These are phyloP conservation scores for Scutellaria baicalensis DNA, from an alignment of 257 asterid genomes.

Conservation along the genomic window DNA sequence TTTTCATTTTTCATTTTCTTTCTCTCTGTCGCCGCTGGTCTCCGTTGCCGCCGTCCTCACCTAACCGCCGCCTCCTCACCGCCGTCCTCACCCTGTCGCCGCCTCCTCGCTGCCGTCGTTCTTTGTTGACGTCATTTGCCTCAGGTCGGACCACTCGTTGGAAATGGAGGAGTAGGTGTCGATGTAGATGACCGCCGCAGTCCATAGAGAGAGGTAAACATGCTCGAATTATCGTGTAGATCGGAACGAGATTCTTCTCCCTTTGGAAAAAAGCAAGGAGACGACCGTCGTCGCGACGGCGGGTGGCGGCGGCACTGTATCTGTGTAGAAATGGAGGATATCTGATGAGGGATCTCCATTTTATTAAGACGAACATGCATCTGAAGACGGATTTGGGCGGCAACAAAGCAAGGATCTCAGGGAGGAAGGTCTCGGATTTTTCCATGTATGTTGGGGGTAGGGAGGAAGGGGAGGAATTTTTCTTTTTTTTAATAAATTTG, in stretches of 20 bases:
- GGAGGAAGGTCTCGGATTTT: not conserved
- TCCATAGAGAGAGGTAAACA: not conserved
- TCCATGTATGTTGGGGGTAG: not conserved
- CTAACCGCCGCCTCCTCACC: no score
- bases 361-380: not conserved
- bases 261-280: not conserved
- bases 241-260: no score
- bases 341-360: not conserved
- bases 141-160: not conserved
- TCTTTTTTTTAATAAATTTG: no score
- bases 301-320: not conserved
- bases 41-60: no score
- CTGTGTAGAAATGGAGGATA: not conserved
- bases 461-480: no score
- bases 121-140: not conserved
- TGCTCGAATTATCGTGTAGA: not conserved
- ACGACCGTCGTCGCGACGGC: no score
- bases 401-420: not conserved
- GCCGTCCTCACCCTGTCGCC: no score
- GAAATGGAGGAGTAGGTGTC: not conserved
- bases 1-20: no score
- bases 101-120: no score
- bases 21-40: no score
- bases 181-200: not conserved
- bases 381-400: not conserved